Evolutionary conservation across 225 moss, liverwort and hornwort genomes (phyloP).

Genomic region (Straminergon stramineum): DNA sequence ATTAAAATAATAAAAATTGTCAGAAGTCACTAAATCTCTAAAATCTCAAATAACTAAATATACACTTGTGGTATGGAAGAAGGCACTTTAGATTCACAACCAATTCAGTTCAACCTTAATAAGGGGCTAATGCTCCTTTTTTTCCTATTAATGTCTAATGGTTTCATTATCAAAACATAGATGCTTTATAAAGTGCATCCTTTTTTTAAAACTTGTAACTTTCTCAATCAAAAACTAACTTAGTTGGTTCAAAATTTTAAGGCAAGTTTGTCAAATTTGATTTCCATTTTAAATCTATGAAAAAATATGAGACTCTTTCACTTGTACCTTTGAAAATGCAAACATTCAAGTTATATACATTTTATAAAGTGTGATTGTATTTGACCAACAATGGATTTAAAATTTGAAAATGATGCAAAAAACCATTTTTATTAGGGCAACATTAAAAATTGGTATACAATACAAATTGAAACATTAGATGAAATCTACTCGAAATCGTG

Average conservation of each 20-base stretch:
- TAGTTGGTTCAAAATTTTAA: not conserved
- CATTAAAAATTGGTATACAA: too few species aligned
- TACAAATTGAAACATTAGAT: not conserved
- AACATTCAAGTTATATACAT: not conserved
- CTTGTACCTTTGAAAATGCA: not conserved
- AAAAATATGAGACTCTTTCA: not conserved
- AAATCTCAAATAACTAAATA: not conserved
- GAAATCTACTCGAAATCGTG: not conserved
- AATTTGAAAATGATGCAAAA: too few species aligned
- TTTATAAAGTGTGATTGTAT: not conserved
- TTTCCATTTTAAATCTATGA: not conserved
- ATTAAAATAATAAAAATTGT: too few species aligned
- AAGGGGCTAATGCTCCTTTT: not conserved
- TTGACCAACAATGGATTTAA: not conserved
- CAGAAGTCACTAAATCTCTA: not conserved
- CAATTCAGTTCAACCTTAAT: not conserved
- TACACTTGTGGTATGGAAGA: fast-evolving
- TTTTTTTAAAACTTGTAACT: not conserved
- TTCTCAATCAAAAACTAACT: not conserved
- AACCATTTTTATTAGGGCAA: too few species aligned
- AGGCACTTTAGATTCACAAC: not conserved
- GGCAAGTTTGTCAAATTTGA: not conserved
- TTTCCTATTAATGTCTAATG: too few species aligned
- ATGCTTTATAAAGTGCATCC: too few species aligned
- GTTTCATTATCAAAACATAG: not conserved